Evolutionary conservation across 768 basidiomycete species (phyloP).

Genomic region (Tylopilus vinaceipallidus): DNA sequence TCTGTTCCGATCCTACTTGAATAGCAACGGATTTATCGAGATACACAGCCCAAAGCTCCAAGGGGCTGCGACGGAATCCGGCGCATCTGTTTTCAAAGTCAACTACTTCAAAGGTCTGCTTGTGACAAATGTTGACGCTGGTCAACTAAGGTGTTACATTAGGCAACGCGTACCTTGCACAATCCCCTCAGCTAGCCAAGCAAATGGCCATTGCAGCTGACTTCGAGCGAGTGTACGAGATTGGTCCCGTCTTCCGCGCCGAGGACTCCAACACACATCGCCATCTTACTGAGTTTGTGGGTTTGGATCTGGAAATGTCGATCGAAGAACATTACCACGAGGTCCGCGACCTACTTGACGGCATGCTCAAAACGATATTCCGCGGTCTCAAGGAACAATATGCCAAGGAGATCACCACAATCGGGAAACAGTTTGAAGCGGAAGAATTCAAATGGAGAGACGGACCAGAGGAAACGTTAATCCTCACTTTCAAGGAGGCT

Average conservation of each 20-base stretch:
- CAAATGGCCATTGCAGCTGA: conserved; percentile 99
- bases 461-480: conserved; percentile 66
- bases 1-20: conserved; percentile 82
- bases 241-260: conserved; percentile 95
- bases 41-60: conserved; percentile 98
- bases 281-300: conserved; percentile 97
- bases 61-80: conserved; percentile 94
- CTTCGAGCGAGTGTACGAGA: conserved; percentile 97
- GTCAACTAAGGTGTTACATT: conserved; percentile 2
- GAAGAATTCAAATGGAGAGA: conserved; percentile 94
- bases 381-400: conserved; percentile 73
- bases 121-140: background rate
- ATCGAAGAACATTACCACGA: conserved; percentile 99
- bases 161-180: conserved; percentile 92
- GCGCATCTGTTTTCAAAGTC: conserved; percentile 97
- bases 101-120: conserved; percentile 88
- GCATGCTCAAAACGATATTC: conserved; percentile 85
- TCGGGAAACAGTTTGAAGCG: conserved; percentile 87
- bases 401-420: conserved; percentile 75
- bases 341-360: conserved; percentile 89
- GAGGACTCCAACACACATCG: conserved; percentile 97
- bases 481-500: conserved; percentile 83
- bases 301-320: conserved; percentile 98
- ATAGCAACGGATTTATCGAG: conserved; percentile 76
- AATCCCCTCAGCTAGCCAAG: conserved; percentile 96